A percentile compares a stretch with the other conserved stretches of the same genome.
Evolutionary conservation across 2,329 filamentous ascomycete genomes (phyloP).

Genomic region (Diaporthe sp.): DNA sequence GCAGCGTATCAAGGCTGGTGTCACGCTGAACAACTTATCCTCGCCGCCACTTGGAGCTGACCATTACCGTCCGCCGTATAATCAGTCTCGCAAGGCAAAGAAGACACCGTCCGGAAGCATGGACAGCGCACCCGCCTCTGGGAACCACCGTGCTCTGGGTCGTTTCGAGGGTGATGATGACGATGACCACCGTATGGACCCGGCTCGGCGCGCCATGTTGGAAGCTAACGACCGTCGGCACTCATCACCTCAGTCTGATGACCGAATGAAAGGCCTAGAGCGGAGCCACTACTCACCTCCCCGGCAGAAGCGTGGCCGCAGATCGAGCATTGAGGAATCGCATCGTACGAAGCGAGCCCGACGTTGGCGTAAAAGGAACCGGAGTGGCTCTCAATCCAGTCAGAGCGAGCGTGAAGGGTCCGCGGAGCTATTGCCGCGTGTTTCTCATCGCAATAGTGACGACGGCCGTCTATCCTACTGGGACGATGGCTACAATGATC

Average conservation of each 20-base stretch:
- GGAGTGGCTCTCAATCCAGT: slow-evolving; percentile 6
- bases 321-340: not conserved
- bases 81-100: not conserved
- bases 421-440: slow-evolving; percentile 6
- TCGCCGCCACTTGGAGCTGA: not conserved
- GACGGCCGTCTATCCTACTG: slow-evolving; percentile 37
- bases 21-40: not conserved
- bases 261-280: not conserved
- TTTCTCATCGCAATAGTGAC: not conserved
- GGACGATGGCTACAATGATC: slow-evolving; percentile 19
- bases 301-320: slow-evolving; percentile 10
- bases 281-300: not conserved
- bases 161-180: not conserved
- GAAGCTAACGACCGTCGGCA: slow-evolving; percentile 1
- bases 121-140: slow-evolving; percentile 14
- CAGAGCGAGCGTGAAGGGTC: not conserved
- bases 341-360: not conserved
- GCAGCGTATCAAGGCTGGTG: slow-evolving; percentile 44
- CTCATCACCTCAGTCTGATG: not conserved
- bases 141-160: slow-evolving; percentile 35
- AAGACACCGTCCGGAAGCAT: not conserved
- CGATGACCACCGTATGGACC: slow-evolving; percentile 1
- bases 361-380: not conserved
- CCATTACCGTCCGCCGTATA: not conserved
- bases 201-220: not conserved